Conservation (phyloP, 768 basidiomycete species). For the Dioszegia hungarica region DNA sequence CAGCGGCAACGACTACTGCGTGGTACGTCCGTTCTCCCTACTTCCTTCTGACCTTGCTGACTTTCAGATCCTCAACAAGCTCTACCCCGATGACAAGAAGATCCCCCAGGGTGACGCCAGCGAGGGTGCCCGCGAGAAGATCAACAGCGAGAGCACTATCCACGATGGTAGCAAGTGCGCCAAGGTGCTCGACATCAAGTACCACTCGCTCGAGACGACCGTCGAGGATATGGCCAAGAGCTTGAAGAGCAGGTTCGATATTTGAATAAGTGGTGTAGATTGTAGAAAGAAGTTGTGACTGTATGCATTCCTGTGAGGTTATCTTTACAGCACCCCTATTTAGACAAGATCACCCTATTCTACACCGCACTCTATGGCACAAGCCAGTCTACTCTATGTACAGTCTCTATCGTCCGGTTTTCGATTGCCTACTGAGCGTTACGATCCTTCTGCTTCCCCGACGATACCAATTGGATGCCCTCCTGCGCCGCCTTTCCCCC, state of each 20-base stretch:
- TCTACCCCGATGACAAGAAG: conserved; percentile 32
- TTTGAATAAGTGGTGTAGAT: not conserved
- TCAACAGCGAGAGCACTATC: conserved; percentile 15
- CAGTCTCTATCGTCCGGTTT: too few relatives aligned
- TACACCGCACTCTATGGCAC: too few relatives aligned
- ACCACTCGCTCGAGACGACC: conserved; percentile 17
- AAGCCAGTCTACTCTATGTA: too few relatives aligned
- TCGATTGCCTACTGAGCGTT: too few relatives aligned
- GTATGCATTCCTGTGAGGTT: too few relatives aligned
- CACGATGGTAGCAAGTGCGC: conserved; percentile 33
- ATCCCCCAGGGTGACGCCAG: conserved; percentile 32
- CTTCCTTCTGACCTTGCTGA: not conserved
- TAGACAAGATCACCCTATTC: too few relatives aligned
- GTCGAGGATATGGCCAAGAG: conserved; percentile 36
- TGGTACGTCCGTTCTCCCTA: conserved; percentile 14
- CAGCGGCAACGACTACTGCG: conserved; percentile 43
- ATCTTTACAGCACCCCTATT: too few relatives aligned
- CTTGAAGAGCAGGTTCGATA: conserved; percentile 32
- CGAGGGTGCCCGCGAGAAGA: conserved; percentile 16
- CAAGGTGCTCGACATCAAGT: conserved; percentile 36
- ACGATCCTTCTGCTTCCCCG: too few relatives aligned
- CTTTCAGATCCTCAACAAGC: conserved; percentile 8
- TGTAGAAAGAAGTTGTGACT: too few relatives aligned
- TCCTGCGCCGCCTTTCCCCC: too few relatives aligned
- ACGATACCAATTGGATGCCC: too few relatives aligned